These are phyloP conservation scores for Trypanosoma caninum DNA, from an alignment of 208 protist species.

Conservation along the genomic window DNA sequence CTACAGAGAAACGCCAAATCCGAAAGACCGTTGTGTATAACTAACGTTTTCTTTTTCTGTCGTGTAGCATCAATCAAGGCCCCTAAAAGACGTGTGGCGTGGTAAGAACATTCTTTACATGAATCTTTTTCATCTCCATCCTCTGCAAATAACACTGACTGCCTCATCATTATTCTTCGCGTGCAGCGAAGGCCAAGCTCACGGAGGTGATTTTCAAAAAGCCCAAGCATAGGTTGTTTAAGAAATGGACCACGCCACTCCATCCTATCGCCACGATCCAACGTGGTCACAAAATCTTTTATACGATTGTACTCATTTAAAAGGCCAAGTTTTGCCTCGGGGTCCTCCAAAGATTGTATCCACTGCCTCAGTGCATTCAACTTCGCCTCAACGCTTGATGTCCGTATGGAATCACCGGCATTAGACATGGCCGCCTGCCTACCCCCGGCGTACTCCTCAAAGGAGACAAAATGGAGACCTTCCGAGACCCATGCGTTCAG, in stretches of 20 bases:
- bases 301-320: not conserved
- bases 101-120: too few relatives aligned
- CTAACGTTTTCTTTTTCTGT: slow-evolving; percentile 32
- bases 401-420: not conserved
- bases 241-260: slow-evolving; percentile 10
- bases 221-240: slow-evolving; percentile 8
- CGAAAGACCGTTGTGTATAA: slow-evolving; percentile 61
- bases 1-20: slow-evolving; percentile 61
- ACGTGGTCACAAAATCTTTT: not conserved
- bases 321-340: not conserved
- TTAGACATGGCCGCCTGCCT: slow-evolving; percentile 2
- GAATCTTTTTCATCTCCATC: not conserved
- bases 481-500: slow-evolving; percentile 52
- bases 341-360: not conserved
- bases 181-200: slow-evolving; percentile 8
- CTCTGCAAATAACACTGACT: not conserved
- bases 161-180: slow-evolving; percentile 4
- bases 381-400: not conserved
- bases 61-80: slow-evolving; percentile 41
- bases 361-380: not conserved
- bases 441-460: slow-evolving; percentile 21
- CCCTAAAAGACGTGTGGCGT: slow-evolving; percentile 38
- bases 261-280: not conserved
- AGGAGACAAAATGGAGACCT: slow-evolving; percentile 40
- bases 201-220: slow-evolving; percentile 27